phyloP scores from a whole-genome alignment of 176 grass and related monocot genomes.

The Aegilops speltoides region DNA sequence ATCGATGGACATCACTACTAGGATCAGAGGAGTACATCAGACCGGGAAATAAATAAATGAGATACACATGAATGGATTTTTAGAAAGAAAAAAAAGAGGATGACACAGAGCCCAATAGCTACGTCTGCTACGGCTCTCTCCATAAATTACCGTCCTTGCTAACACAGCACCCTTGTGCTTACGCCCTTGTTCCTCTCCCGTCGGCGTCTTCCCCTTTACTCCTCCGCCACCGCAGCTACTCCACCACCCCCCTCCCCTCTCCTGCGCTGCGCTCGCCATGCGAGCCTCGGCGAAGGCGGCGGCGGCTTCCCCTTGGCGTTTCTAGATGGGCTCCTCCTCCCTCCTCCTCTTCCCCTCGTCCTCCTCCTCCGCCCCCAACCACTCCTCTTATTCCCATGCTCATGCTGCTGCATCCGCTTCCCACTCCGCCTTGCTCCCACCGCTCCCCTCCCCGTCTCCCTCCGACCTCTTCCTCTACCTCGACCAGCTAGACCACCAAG shows the following conservation, averaged over 20 bases:
- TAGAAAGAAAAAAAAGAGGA: background rate
- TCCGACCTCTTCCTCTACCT: slow-evolving; percentile 39
- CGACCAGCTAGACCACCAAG: slow-evolving; percentile 49
- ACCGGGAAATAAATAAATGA: background rate
- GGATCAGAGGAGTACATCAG: background rate
- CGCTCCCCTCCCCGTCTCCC: slow-evolving; percentile 1
- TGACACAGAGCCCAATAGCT: background rate
- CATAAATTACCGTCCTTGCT: slow-evolving; percentile 32
- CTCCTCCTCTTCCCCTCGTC: slow-evolving; percentile 68
- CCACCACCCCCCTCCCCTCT: background rate
- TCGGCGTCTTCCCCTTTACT: slow-evolving; percentile 46
- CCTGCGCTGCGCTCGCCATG: slow-evolving; percentile 37
- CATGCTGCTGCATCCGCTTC: slow-evolving; percentile 32
- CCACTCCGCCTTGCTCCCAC: slow-evolving; percentile 36
- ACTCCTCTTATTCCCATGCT: slow-evolving; percentile 41
- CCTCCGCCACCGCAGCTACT: background rate
- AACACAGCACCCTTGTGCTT: background rate
- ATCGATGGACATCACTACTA: background rate
- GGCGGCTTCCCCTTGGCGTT: slow-evolving; percentile 55
- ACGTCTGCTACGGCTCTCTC: background rate
- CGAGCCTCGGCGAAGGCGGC: slow-evolving; percentile 33
- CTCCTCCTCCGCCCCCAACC: slow-evolving; percentile 25
- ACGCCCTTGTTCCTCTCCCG: slow-evolving; percentile 28
- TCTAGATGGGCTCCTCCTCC: slow-evolving; percentile 83
- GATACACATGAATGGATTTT: background rate